phyloP scores from a whole-genome alignment of 2,329 filamentous ascomycete species.

The Chaetomium sp. region DNA sequence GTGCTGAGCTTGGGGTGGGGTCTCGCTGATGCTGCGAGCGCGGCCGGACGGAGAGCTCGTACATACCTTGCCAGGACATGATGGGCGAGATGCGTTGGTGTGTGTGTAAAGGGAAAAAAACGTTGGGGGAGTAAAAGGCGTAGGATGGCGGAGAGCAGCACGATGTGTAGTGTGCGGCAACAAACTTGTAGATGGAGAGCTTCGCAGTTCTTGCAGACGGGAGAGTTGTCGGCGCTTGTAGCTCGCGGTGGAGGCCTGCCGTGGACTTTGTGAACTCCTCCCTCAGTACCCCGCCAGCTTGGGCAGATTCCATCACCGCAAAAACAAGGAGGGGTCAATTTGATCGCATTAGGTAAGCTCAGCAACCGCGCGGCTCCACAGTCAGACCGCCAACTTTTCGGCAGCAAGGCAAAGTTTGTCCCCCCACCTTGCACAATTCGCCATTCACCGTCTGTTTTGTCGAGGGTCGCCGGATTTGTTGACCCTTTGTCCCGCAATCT shows the following conservation, averaged over 20 bases:
- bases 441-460: neutral
- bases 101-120: neutral
- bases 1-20: slow-evolving; percentile 20
- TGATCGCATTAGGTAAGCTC: slow-evolving; percentile 15
- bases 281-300: slow-evolving; percentile 12
- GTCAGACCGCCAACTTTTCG: slow-evolving; percentile 8
- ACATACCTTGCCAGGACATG: slow-evolving; percentile 68
- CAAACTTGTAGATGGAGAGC: slow-evolving; percentile 8
- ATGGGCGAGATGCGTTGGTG: slow-evolving; percentile 10
- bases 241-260: no score
- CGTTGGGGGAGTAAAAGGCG: neutral
- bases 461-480: neutral
- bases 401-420: neutral
- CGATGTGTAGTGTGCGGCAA: slow-evolving; percentile 5
- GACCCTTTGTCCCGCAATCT: neutral
- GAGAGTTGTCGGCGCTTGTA: no score
- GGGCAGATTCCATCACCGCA: slow-evolving; percentile 10
- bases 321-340: neutral
- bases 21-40: slow-evolving; percentile 22
- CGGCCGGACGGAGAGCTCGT: slow-evolving; percentile 12
- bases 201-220: slow-evolving; percentile 1
- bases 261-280: neutral
- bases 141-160: neutral
- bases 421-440: neutral
- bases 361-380: neutral